Conservation (phyloP, 805 yeast species). For the Candida nitratophila region DNA sequence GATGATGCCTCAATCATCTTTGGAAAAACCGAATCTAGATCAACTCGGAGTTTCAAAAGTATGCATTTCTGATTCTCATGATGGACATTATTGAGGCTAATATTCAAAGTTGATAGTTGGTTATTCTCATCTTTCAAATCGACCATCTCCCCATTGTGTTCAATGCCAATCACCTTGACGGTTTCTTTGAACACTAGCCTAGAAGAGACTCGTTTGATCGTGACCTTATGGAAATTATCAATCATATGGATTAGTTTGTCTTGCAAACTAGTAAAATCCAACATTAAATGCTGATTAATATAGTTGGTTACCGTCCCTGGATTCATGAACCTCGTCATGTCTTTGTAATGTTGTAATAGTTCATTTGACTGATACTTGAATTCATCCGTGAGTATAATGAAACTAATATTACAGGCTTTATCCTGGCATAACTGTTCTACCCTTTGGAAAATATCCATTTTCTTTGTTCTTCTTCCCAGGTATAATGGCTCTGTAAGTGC, state of each 20-base stretch:
- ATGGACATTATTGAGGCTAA: slow-evolving; percentile 11
- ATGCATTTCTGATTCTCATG: slow-evolving; percentile 16
- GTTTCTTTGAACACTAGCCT: slow-evolving; percentile 10
- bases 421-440: too few species aligned
- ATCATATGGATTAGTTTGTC: slow-evolving; percentile 3
- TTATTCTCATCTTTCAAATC: not conserved
- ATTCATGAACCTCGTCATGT: not conserved
- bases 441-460: not conserved
- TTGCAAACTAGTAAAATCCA: slow-evolving; percentile 16
- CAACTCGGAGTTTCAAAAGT: slow-evolving; percentile 17
- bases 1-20: not conserved
- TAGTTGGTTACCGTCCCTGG: slow-evolving; percentile 1
- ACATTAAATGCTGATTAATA: slow-evolving; percentile 11
- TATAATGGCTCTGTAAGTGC: not conserved
- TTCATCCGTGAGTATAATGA: slow-evolving; percentile 21
- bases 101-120: not conserved
- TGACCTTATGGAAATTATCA: slow-evolving; percentile 11
- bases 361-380: slow-evolving; percentile 15
- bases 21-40: slow-evolving; percentile 9
- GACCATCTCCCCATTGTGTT: slow-evolving; percentile 8
- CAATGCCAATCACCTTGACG: slow-evolving; percentile 14
- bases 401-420: slow-evolving; percentile 5
- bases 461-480: not conserved
- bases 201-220: slow-evolving; percentile 10
- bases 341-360: slow-evolving; percentile 10